Conservation (phyloP, 176 grass and related monocot genomes). For the Cocos nucifera region DNA sequence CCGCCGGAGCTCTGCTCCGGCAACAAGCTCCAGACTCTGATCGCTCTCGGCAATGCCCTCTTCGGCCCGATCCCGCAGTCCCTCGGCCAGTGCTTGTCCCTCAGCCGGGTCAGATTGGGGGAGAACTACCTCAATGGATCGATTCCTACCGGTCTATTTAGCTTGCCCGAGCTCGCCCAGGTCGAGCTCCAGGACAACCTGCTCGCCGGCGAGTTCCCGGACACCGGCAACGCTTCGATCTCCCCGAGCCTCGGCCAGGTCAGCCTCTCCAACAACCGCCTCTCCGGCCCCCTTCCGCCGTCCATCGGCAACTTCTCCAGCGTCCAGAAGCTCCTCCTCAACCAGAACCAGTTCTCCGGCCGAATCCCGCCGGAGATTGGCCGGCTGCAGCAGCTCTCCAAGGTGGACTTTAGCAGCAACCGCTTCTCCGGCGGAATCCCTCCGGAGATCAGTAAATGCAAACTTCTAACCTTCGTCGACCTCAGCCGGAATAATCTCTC, state of each 20-base stretch:
- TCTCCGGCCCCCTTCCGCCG: constrained; percentile 43
- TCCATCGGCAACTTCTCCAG: constrained; percentile 54
- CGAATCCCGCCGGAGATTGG: constrained; percentile 45
- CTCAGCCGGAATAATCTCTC: constrained; percentile 74
- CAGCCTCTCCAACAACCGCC: constrained; percentile 58
- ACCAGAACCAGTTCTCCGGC: constrained; percentile 49
- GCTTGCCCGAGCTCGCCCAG: constrained; percentile 66
- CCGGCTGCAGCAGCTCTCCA: constrained; percentile 62
- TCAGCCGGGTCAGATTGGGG: constrained; percentile 67
- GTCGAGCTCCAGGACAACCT: constrained; percentile 95
- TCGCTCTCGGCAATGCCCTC: constrained; percentile 80
- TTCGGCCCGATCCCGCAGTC: constrained; percentile 72
- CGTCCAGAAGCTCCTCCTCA: constrained; percentile 69
- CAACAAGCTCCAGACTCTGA: constrained; percentile 64
- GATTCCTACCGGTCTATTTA: constrained; percentile 60
- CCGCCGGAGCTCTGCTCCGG: constrained; percentile 69
- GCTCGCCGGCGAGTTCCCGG: constrained; percentile 61
- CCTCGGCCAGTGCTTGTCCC: constrained; percentile 54
- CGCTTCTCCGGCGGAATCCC: constrained; percentile 39
- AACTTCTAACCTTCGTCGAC: constrained; percentile 69
- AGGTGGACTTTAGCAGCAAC: constrained; percentile 57
- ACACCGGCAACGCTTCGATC: constrained; percentile 24
- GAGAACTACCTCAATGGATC: constrained; percentile 93
- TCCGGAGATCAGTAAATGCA: constrained; percentile 64
- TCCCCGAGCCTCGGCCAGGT: constrained; percentile 53